Base-by-base conservation (phyloP, 179 eudicot genomes). In the Monotropa hypopitys region DNA sequence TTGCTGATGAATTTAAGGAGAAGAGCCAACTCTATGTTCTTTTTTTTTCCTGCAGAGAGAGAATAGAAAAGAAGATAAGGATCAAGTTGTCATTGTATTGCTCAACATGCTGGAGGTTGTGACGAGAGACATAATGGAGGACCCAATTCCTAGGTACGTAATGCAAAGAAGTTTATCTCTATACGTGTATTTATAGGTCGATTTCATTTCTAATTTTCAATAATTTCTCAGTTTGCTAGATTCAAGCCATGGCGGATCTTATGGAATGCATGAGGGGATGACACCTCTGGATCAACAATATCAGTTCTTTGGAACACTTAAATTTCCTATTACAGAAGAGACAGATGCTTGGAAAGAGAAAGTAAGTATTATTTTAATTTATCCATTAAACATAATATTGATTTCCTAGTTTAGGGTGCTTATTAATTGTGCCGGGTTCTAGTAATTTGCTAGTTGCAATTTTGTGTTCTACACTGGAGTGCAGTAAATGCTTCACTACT, bases 271-370 rank as follows among this genome's bases (percentile, higher is more conserved):
- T 82, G 92, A 87, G 76, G 94, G 88, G 43, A 86, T 86, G 89
- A 84, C 83, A 26, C 87, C 94, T 56, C 83, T 89, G 59, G 90
- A 88, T 68, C 81, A 87, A 76, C 91, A 90, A 23, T 74, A 83
- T 62, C 90, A 85, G 79, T 85, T 89, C 78, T 94, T 96, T 81
- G 94, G 87, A 13, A 85, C 85, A 53, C 89, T 96, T 67, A 84
- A 63, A 11, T 96, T 90, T 86, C 99, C 99, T 72, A 84, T 96
- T 73, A 81, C 81, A 20, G 88, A 88, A 61, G 87, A 74, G 47
- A 90, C 92, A 50, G 98, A 91, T 83, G 96, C 97, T 50, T 96
- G 99, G 99, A 87, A 87, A 76, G 98, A 96, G 84, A 91, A 89
- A 89, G 99, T 94, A 79, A 80, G 76, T 74, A 68, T 43, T 59